A percentile compares a stretch with the other conserved stretches of the same genome.
phyloP scores from a whole-genome alignment of 2,329 filamentous ascomycete species.

The Aureobasidium zeae region DNA sequence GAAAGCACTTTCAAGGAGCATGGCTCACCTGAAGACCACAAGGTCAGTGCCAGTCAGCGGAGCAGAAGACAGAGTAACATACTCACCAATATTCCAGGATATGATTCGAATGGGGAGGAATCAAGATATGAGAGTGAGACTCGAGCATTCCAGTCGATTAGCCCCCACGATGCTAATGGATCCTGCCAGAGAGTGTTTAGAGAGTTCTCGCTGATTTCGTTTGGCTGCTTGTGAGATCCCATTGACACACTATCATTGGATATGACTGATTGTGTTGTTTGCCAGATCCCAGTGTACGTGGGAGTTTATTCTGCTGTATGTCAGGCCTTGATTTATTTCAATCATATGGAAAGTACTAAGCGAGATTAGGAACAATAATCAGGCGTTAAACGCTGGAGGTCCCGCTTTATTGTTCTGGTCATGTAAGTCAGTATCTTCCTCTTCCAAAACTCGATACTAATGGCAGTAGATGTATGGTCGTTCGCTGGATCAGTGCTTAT shows the following conservation, averaged over 20 bases:
- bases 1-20: neutral
- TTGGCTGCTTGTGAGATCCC: slow-evolving; percentile 25
- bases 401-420: slow-evolving; percentile 23
- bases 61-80: too few species aligned
- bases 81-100: too few species aligned
- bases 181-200: slow-evolving; percentile 41
- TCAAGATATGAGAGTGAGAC: slow-evolving; percentile 36
- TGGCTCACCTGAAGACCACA: slow-evolving; percentile 25
- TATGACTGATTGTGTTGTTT: neutral
- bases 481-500: slow-evolving; percentile 21
- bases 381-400: slow-evolving; percentile 22
- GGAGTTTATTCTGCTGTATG: slow-evolving; percentile 37
- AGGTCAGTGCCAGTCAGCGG: too few species aligned
- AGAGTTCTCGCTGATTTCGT: slow-evolving; percentile 41
- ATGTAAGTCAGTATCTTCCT: neutral
- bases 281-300: slow-evolving; percentile 44
- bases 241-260: neutral
- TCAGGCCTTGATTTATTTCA: neutral
- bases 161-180: neutral
- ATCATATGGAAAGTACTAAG: neutral
- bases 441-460: neutral
- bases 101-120: slow-evolving; percentile 41
- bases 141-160: neutral
- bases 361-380: slow-evolving; percentile 21
- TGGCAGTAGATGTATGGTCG: slow-evolving; percentile 18